Evolutionary conservation across 371 early-diverging fungal species (phyloP).

Genomic region (Chytridium lagenaria): DNA sequence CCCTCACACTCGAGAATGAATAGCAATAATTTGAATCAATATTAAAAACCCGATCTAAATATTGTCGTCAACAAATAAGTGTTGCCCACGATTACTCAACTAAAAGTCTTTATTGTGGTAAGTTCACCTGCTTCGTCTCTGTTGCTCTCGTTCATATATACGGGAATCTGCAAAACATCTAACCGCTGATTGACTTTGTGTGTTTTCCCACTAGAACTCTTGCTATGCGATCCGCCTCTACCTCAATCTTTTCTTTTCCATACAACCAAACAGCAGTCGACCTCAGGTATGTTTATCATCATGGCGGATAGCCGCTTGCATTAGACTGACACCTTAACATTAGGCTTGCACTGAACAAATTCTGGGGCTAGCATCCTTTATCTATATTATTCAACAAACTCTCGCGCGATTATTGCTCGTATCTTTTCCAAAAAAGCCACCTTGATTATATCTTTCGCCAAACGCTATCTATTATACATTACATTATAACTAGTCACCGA

Average conservation of each 20-base stretch:
- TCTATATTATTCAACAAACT: neutral
- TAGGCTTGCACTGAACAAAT: slow-evolving; percentile 23
- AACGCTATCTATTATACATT: neutral
- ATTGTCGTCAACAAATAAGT: neutral
- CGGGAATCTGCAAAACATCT: neutral
- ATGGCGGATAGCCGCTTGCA: too few relatives aligned
- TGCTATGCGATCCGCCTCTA: slow-evolving; percentile 22
- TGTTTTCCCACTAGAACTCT: neutral
- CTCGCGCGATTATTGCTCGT: slow-evolving; percentile 8
- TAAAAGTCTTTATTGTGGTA: neutral
- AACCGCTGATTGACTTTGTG: neutral
- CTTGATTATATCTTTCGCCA: neutral
- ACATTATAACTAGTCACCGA: slow-evolving; percentile 3
- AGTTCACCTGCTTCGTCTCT: neutral
- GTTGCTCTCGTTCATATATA: neutral
- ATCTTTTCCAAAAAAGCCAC: slow-evolving; percentile 38
- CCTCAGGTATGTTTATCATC: slow-evolving; percentile 1
- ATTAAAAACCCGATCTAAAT: neutral
- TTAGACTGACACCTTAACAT: too few relatives aligned
- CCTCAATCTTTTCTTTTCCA: slow-evolving; percentile 19
- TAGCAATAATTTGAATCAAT: slow-evolving; percentile 6
- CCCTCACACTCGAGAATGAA: slow-evolving; percentile 14
- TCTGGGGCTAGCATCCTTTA: slow-evolving; percentile 21
- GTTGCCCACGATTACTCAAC: slow-evolving; percentile 8
- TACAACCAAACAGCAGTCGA: slow-evolving; percentile 37